A percentile compares a stretch with the other conserved stretches of the same genome.
phyloP scores from a whole-genome alignment of 129 eudicot genomes.

The Glebionis coronaria region DNA sequence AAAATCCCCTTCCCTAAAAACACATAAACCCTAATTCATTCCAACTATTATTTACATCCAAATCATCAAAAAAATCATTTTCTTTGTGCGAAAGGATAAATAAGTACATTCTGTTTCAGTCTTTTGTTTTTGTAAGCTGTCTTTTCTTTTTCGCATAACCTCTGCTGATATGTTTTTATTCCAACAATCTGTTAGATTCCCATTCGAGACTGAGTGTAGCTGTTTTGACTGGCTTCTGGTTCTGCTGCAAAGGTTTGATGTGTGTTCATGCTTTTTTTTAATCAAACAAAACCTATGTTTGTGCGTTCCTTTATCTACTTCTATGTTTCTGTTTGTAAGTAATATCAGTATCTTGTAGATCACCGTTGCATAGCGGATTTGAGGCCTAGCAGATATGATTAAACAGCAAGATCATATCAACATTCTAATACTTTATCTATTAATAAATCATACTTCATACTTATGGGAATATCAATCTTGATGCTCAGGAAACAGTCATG shows the following conservation, averaged over 20 bases:
- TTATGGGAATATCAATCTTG: neutral
- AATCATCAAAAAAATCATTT: too few species aligned
- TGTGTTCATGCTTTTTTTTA: too few species aligned
- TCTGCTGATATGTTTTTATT: conserved; percentile 11
- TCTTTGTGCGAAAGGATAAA: neutral
- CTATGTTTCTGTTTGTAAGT: neutral
- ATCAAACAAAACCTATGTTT: neutral
- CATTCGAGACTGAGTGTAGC: conserved; percentile 10
- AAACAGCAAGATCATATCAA: too few species aligned
- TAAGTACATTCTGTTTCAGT: neutral
- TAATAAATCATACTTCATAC: neutral
- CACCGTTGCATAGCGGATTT: too few species aligned
- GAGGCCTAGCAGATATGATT: too few species aligned
- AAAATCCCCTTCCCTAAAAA: too few species aligned
- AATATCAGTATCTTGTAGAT: neutral
- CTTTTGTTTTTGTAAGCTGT: neutral
- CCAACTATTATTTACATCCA: too few species aligned
- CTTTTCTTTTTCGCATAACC: neutral
- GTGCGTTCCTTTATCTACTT: neutral
- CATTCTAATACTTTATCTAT: neutral
- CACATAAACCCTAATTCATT: too few species aligned
- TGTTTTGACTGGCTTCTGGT: conserved; percentile 19
- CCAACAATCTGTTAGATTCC: neutral
- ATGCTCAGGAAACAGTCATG: neutral
- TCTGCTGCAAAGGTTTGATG: conserved; percentile 25